Evolutionary conservation across 768 basidiomycete species (phyloP), one percentile per base, ranked within the genome.

Genomic region (Agaricus sinodeliciosus): DNA sequence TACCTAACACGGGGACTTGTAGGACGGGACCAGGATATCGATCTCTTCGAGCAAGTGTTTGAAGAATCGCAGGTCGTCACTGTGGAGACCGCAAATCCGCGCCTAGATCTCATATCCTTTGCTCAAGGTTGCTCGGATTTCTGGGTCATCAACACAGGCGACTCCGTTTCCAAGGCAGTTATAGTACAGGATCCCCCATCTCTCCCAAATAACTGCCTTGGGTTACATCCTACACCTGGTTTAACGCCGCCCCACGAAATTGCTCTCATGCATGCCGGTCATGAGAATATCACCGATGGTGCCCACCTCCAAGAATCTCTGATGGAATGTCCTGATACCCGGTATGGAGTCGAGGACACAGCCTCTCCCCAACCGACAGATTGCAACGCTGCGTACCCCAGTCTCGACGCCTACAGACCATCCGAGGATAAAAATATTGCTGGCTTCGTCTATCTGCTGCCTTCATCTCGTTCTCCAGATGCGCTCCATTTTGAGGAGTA

Each of bases 371-470:
- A 15, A 39, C 37, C 12, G 37, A 15, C 13, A 16, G 37, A 39
- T 39, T 9, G 37, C 15, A 39, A 13, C 37, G 12, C 37, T 15
- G 37, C 5, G 12, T 39, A 39, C 16, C 15, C 16, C 37, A 16
- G 37, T 31, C 31, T 31, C 4, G 47, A 54, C 4, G 26, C 25
- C n/a, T 54, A 48, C 35, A 19, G 16, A 18, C 48, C 26, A n/a
- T 35, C 52, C 19, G 31, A 48, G 37, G 48, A 35, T 12, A 48
- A 44, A 22, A 44, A 25, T 18, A 18, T 55, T 35, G 36, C 76
- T 40, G 78, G 79, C 2, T 58, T 79, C 15, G 63, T 77, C 22
- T 79, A 78, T 52, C 67, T 79, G 25, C 62, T 59, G 12, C 59
- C 60, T 4, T 65, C 71, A 1, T 65, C 67, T 27, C 55, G 55